Evolutionary conservation across 1,284 basidiomycete genomes (phyloP), one percentile per base, ranked within the genome.

Genomic region (Pterulicium gracile): DNA sequence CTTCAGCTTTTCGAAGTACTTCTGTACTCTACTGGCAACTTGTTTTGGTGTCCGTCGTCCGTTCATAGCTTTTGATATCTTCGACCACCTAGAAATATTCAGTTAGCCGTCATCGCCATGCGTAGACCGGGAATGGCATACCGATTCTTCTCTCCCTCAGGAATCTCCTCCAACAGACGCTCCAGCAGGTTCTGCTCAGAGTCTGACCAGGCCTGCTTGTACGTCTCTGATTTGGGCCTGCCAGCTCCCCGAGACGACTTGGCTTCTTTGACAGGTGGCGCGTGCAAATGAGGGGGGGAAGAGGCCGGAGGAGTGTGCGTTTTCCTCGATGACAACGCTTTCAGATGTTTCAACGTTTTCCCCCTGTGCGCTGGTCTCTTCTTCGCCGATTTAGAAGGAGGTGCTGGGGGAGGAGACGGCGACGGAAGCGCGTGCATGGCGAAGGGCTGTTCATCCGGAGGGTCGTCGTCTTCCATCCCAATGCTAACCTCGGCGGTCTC

Each of bases 21-120:
- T 88, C 56, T 88, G 86, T 44, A 88, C 86, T 17, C 86, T 73
- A 63, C 82, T 87, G 20, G 85, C 83, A n/a, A 88, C 86, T 62
- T 88, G 86, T 49, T 85, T 66, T 4, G 86, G 77, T 2, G 85
- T 88, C 46, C 85, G 66, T 43, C 67, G 66, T 1, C 85, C 85
- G 47, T 77, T 68, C 86, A 88, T 88, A 17, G 81, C 85, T 44
- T 71, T 66, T 12, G 85, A 88, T 44, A 88, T 88, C 60, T 85
- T 83, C 46, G 77, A 69, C 82, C 82, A 88, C 48, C 85, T 86
- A 55, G 19, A 41, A 39, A 43, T 15, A 13, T 45, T 41, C n/a
- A 20, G 17, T 27, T 13, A 32, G 39, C 5, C 36, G 46, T 21
- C 24, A 22, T n/a, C n/a, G n/a, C n/a, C n/a, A n/a, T n/a, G n/a